phyloP scores from a whole-genome alignment of 148 eudicot genomes.

The Cornus controversa region DNA sequence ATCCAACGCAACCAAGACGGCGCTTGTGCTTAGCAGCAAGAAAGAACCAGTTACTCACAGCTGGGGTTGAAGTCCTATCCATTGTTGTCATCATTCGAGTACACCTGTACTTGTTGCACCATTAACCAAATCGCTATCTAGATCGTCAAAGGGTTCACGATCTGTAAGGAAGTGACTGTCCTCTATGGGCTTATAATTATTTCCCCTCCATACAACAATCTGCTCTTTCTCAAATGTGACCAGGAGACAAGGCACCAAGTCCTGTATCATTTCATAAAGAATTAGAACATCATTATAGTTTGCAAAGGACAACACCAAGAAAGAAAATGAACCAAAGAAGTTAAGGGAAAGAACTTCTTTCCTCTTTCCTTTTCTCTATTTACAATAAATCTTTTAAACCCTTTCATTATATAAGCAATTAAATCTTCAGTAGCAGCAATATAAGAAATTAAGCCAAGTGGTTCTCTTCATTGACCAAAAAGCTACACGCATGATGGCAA shows the following conservation, averaged over 20 bases:
- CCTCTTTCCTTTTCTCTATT: no score
- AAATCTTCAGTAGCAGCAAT: not conserved
- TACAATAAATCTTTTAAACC: not conserved
- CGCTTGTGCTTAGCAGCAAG: no score
- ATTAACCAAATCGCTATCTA: conserved; percentile 32
- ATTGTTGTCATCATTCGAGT: conserved; percentile 2
- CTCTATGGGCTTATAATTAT: conserved; percentile 47
- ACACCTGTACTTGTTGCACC: conserved; percentile 10
- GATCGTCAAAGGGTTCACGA: conserved; percentile 37
- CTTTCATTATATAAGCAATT: not conserved
- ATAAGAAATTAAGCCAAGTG: not conserved
- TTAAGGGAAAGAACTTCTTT: not conserved
- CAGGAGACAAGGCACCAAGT: conserved; percentile 76
- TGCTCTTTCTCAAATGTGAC: conserved; percentile 87
- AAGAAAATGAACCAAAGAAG: not conserved
- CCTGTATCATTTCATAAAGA: conserved; percentile 41
- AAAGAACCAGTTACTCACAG: not conserved
- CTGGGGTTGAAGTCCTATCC: conserved; percentile 21
- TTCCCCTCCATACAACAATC: conserved; percentile 85
- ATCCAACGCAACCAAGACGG: not conserved
- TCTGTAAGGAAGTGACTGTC: conserved; percentile 44
- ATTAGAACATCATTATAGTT: not conserved
- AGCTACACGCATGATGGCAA: no score
- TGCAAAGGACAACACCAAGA: not conserved
- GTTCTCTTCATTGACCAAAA: not conserved